Conservation (phyloP, 495 filamentous ascomycete genomes). For the Podospora tetraspora region DNA sequence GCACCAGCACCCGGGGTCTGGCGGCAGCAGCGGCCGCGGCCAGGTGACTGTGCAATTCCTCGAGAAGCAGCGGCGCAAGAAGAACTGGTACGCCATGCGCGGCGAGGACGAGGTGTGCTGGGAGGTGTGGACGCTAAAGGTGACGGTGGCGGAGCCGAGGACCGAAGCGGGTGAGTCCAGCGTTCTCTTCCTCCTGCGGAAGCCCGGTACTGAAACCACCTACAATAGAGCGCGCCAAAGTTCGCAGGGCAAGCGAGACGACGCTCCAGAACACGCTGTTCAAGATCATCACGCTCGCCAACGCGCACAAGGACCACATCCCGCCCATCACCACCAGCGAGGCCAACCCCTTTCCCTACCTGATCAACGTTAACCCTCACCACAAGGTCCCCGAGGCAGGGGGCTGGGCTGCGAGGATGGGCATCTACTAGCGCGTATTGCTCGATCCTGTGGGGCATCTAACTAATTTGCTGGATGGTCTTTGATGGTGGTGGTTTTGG, state of each 20-base stretch:
- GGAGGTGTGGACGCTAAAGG: conserved; percentile 91
- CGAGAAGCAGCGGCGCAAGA: conserved; percentile 73
- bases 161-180: conserved; percentile 72
- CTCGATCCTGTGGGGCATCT: background rate
- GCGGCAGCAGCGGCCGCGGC: conserved; percentile 58
- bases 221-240: conserved; percentile 69
- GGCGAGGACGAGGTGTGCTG: conserved; percentile 89
- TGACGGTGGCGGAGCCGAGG: conserved; percentile 80
- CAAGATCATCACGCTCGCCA: conserved; percentile 81
- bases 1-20: conserved; percentile 9
- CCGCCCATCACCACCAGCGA: conserved; percentile 93
- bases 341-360: conserved; percentile 90
- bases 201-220: background rate
- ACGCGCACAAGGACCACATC: conserved; percentile 90
- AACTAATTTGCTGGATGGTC: background rate
- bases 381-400: conserved; percentile 13
- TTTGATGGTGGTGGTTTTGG: too few relatives aligned
- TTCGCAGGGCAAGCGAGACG: conserved; percentile 79
- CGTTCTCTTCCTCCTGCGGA: background rate
- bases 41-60: conserved; percentile 88
- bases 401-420: conserved; percentile 69
- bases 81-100: conserved; percentile 73
- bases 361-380: conserved; percentile 62
- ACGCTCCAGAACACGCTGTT: conserved; percentile 78
- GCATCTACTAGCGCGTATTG: conserved; percentile 55